Base-by-base conservation (phyloP, 495 filamentous ascomycete genomes). In the Stereocaulon alpinum region DNA sequence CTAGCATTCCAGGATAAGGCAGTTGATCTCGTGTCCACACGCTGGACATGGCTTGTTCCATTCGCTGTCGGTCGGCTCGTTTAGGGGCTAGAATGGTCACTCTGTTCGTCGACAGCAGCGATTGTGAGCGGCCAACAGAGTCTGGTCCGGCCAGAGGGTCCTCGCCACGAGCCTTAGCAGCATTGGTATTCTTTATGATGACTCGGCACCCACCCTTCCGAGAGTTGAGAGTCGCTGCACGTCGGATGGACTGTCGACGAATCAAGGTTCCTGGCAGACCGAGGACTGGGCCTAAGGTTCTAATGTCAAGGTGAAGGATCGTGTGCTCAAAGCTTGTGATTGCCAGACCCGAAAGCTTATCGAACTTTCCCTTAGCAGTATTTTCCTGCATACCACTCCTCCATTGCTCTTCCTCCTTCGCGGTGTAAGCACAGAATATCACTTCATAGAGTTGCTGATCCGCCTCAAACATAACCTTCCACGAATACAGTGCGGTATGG, bases 391-490 rank as follows among this genome's bases (percentile, higher is more conserved):
- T 69, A 50, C 72, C 72, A 5, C 71, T 71, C 45, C 72, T 76
- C 93, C 93, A 98, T 61, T 84, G 77, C 53, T 80, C 74, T 70
- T 94, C 89, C 66, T 98, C 93, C 53, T 76, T 80, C 4, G 82
- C 78, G 0, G 89, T 92, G 62, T 91, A 96, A 42, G 91, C 92
- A 66, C 88, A 95, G 66, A 96, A 76, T 22, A 96, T 83, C 34
- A 96, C 67, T 72, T 97, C 93, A 68, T 86, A 93, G 20, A 88
- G 78, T 43, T 85, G 83, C 61, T 88, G 79, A 47, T 86, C 77
- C 44, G 81, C 78, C 64, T 91, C 86, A 64, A 97, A 96, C 17
- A 87, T 75, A n/a, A 96, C 68, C 69, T 96, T 98, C 92, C 91
- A 97, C 2, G 90, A 91, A 68, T 88, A 88, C 14, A 85, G 82